Evolutionary conservation across 345 rosid genomes (phyloP), one percentile per base, ranked within the genome.

Genomic region (Pugionium cornutum): DNA sequence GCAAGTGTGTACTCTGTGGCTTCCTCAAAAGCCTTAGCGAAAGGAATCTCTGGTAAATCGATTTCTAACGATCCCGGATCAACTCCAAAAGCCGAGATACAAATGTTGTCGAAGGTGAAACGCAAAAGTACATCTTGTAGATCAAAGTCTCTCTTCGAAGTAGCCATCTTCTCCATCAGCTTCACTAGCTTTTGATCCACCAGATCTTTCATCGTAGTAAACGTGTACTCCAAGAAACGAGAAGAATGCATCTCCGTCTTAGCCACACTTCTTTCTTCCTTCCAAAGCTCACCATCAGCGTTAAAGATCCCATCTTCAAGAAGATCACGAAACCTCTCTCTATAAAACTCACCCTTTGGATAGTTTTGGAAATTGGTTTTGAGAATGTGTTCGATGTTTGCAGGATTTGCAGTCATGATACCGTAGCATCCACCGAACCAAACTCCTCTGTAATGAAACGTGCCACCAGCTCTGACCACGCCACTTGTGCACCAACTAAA

Each of bases 221-320:
- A 48, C 6, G 88, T 84, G 60, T 84, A 80, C 27, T 64, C 77
- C 42, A 77, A 7, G 67, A 91, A 88, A 69, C 83, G 46, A 18
- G 78, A 62, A 7, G 88, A 81, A 58, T 91, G 87, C 86, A 88
- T 85, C 78, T 83, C 85, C 0, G 75, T 41, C 44, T 75, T 83
- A 2, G 81, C 86, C 26, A 66, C 68, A 9, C 68, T 75, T 61
- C 96, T 76, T 57, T 85, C 86, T 57, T 83, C 82, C 75, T 76
- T 83, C 96, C 98, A 91, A 1, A 64, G 43, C 35, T 79, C 84
- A 45, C 43, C 75, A 26, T 91, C 97, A 1, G 76, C 83, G 45
- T 83, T 88, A 41, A 91, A 86, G 69, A 88, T 91, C 4, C 88
- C 94, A 31, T 79, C 82, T 5, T 94, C 97, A 2, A 91, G 91